Conservation (phyloP, 2,329 filamentous ascomycete genomes). For the Colletotrichum coccodes region DNA sequence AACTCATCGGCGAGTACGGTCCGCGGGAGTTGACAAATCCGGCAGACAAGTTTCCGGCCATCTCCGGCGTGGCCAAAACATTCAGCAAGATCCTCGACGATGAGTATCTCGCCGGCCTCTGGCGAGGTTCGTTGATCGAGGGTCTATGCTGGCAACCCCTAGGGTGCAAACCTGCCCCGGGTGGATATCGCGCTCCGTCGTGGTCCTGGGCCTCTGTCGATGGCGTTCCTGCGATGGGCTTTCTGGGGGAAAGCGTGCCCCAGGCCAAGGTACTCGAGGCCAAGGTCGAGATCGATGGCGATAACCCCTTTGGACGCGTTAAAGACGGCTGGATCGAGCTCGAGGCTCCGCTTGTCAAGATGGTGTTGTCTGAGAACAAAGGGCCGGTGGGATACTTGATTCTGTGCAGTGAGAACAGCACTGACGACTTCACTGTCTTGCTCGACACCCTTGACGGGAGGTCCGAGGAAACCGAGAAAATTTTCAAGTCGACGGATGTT, state of each 20-base stretch:
- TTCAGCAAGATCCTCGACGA: slow-evolving; percentile 35
- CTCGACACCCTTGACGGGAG: background rate
- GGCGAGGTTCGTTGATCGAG: slow-evolving; percentile 30
- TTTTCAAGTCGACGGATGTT: background rate
- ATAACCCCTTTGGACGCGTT: slow-evolving; percentile 26
- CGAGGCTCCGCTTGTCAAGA: slow-evolving; percentile 16
- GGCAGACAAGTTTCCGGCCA: slow-evolving; percentile 41
- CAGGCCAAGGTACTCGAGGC: slow-evolving; percentile 12
- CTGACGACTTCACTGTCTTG: background rate
- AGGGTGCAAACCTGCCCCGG: background rate
- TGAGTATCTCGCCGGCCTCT: slow-evolving; percentile 42
- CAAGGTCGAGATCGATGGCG: slow-evolving; percentile 19
- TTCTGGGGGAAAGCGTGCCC: background rate
- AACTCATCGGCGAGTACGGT: slow-evolving; percentile 9
- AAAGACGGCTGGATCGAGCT: slow-evolving; percentile 25
- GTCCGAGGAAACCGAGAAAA: background rate
- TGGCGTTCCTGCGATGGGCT: background rate
- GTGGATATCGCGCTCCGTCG: slow-evolving; percentile 21
- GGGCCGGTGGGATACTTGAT: slow-evolving; percentile 4
- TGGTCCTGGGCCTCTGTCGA: slow-evolving; percentile 29
- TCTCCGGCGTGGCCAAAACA: slow-evolving; percentile 41
- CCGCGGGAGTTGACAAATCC: slow-evolving; percentile 32
- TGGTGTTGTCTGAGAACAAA: slow-evolving; percentile 13
- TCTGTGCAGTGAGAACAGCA: background rate
- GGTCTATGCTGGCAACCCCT: slow-evolving; percentile 19